Conservation (phyloP, 2,329 filamentous ascomycete species). For the Neofusicoccum umdonicola region DNA sequence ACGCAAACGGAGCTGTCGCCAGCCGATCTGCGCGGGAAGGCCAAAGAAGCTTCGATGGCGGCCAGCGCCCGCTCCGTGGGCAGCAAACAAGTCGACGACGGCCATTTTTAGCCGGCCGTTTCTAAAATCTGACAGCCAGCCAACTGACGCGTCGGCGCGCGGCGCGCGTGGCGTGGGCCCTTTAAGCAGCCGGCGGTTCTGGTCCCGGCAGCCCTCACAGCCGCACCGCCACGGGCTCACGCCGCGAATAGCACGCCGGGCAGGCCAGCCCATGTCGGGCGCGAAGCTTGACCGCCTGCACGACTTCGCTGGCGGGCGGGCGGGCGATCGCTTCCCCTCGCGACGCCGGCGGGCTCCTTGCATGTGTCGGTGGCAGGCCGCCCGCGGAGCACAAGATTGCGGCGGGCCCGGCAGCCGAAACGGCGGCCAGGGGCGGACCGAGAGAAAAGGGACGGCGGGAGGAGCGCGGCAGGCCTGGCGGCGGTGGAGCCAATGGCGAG, state of each 20-base stretch:
- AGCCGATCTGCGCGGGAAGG: conserved; percentile 9
- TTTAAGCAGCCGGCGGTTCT: neutral
- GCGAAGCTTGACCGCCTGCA: conserved; percentile 4
- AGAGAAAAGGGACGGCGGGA: conserved; percentile 1
- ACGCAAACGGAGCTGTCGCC: neutral
- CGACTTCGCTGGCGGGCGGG: neutral
- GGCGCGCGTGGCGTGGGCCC: neutral
- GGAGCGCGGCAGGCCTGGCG: neutral
- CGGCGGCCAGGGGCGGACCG: conserved; percentile 12
- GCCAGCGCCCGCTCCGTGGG: neutral
- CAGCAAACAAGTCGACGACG: neutral
- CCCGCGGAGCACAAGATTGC: neutral
- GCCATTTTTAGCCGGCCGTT: conserved; percentile 11
- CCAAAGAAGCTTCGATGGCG: conserved; percentile 8
- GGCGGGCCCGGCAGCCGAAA: conserved; percentile 11
- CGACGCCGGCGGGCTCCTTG: neutral
- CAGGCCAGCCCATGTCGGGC: too few species aligned
- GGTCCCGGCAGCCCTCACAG: neutral
- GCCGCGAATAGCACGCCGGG: neutral
- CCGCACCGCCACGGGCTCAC: neutral
- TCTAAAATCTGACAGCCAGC: neutral
- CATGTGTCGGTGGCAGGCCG: neutral
- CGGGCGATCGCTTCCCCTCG: neutral
- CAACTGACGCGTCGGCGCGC: neutral
- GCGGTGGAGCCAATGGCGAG: neutral